Base-by-base conservation (phyloP, 441 rosid species). In the Eruca vesicaria region DNA sequence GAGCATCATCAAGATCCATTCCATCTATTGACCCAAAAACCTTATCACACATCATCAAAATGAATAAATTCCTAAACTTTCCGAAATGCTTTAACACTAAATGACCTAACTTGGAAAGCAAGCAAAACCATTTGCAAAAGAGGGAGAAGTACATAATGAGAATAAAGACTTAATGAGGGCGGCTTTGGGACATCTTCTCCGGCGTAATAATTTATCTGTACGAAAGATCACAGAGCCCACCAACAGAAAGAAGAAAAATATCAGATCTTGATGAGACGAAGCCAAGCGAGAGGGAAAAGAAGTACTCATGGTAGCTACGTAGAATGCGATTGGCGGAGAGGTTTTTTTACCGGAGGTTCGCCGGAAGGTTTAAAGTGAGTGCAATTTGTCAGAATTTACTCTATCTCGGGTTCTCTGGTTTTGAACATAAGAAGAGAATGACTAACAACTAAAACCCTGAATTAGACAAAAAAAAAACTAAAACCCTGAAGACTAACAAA, bases 11-110 rank as follows among this genome's bases (percentile, higher is more conserved):
- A 16, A 89, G 78, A 74, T 89, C 97, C 99, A 90, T 95, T 59
- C 86, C 96, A 78, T 93, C 97, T 59, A 88, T 83, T 19, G 88
- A 79, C 38, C 97, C 98, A 81, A 89, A 93, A 81, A 95, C 98
- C 99, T 93, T 71, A 60, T 6, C 18, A 52, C 69, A 68, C 60
- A 65, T 29, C 64, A 76, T n/a, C 48, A 32, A 32, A 50, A 71
- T 5, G 9, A 15, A 48, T 1, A 14, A 71, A 15, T 9, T 43
- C 68, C 63, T 18, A 29, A 45, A 21, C 20, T 9, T 31, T n/a
- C n/a, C n/a, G n/a, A n/a, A n/a, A n/a, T n/a, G n/a, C n/a, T n/a
- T n/a, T n/a, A n/a, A n/a, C 5, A 5, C 32, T 20, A 60, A 63
- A 14, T 33, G 15, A 26, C 57, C 10, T 29, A 43, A 60, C 21